These are phyloP conservation scores for Cyphellophora europaea DNA, from an alignment of 2,329 filamentous ascomycete genomes.

Conservation along the genomic window DNA sequence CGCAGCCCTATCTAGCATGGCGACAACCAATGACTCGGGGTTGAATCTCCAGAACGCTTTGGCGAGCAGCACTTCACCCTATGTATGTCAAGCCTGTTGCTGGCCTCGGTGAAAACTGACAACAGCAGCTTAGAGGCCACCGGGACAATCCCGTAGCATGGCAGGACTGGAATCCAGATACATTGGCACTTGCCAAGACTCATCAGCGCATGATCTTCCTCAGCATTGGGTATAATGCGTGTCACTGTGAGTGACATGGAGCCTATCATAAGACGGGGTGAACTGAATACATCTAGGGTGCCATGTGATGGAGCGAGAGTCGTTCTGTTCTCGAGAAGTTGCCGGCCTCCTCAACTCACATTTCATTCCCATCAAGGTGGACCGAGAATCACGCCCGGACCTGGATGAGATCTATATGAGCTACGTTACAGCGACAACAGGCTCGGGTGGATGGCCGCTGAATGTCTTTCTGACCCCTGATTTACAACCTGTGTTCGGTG, in stretches of 20 bases:
- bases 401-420: constrained; percentile 97
- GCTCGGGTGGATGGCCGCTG: constrained; percentile 83
- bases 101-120: constrained; percentile 7
- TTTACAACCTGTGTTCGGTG: constrained; percentile 87
- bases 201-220: constrained; percentile 87
- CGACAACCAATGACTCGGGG: too few relatives aligned
- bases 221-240: constrained; percentile 90
- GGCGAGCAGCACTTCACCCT: constrained; percentile 48
- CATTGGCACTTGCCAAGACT: constrained; percentile 64
- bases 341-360: constrained; percentile 72
- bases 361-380: constrained; percentile 87
- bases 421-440: constrained; percentile 88
- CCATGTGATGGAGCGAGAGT: constrained; percentile 87
- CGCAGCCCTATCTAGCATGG: too few relatives aligned
- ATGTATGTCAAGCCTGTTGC: constrained; percentile 39
- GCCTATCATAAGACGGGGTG: background rate
- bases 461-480: constrained; percentile 96
- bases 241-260: constrained; percentile 62
- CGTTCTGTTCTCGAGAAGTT: constrained; percentile 74
- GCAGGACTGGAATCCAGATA: constrained; percentile 77
- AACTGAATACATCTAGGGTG: constrained; percentile 45
- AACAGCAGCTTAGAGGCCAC: constrained; percentile 55
- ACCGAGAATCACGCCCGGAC: constrained; percentile 88
- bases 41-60: constrained; percentile 14
- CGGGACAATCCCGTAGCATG: constrained; percentile 77